phyloP scores from a whole-genome alignment of 495 filamentous ascomycete genomes.

The Podospora didyma region DNA sequence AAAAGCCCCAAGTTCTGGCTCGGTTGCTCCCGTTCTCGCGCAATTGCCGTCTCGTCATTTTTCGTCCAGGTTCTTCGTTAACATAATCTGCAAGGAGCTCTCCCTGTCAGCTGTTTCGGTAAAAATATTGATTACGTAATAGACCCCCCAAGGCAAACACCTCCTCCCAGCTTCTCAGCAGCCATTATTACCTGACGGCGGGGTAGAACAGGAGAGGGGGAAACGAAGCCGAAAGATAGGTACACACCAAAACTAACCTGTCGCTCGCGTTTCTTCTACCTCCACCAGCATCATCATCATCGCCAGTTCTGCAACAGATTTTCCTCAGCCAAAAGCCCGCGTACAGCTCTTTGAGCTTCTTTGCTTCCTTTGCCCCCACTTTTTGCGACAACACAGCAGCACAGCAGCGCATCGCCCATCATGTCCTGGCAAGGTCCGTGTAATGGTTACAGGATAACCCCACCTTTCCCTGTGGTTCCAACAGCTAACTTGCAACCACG shows the following conservation, averaged over 20 bases:
- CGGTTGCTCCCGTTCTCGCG: slow-evolving; percentile 11
- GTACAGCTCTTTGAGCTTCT: background rate
- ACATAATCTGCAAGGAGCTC: background rate
- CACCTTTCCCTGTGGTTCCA: slow-evolving; percentile 26
- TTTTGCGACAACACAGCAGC: slow-evolving; percentile 2
- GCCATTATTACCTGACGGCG: too few species aligned
- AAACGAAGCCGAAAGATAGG: slow-evolving; percentile 2
- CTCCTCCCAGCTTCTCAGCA: background rate
- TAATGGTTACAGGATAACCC: slow-evolving; percentile 22
- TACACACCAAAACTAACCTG: slow-evolving; percentile 4
- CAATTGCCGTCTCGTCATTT: slow-evolving; percentile 2
- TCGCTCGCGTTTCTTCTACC: background rate
- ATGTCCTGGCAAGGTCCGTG: slow-evolving; percentile 58
- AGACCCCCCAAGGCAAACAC: background rate
- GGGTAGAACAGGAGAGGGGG: background rate
- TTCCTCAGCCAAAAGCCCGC: background rate
- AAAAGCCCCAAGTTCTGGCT: background rate
- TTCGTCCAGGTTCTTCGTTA: background rate
- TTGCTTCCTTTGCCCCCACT: background rate
- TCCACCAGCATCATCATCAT: background rate
- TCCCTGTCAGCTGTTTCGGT: background rate
- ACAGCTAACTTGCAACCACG: slow-evolving; percentile 28
- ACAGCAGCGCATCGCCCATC: slow-evolving; percentile 25
- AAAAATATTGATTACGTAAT: slow-evolving; percentile 2
- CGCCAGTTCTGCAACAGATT: background rate